phyloP scores from a whole-genome alignment of 2,329 filamentous ascomycete genomes.

The Diaporthe vaccinii region DNA sequence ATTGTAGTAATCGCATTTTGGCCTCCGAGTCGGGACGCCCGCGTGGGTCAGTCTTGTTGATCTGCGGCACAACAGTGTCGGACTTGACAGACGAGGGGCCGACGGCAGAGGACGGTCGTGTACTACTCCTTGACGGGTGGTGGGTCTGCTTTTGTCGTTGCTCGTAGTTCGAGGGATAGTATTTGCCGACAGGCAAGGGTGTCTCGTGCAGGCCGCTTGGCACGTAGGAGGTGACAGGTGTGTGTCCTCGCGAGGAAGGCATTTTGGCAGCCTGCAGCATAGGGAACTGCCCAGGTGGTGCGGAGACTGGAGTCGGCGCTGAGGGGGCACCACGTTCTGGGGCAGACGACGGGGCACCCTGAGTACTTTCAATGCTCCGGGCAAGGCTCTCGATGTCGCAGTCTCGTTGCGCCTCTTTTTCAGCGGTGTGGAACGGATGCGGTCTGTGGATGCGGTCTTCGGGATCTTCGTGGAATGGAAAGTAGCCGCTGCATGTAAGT shows the following conservation, averaged over 20 bases:
- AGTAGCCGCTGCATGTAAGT: conserved; percentile 65
- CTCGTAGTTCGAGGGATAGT: conserved; percentile 74
- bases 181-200: conserved; percentile 70
- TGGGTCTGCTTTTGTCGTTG: conserved; percentile 43
- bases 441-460: conserved; percentile 59
- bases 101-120: conserved; percentile 46
- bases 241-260: conserved; percentile 51
- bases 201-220: conserved; percentile 61
- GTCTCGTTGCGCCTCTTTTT: conserved; percentile 38
- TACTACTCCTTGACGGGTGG: conserved; percentile 42
- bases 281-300: conserved; percentile 32
- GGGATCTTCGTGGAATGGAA: conserved; percentile 71
- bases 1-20: conserved; percentile 67
- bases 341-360: neutral
- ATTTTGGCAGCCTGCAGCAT: conserved; percentile 46
- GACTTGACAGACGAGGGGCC: conserved; percentile 52
- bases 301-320: conserved; percentile 44
- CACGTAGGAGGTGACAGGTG: conserved; percentile 65
- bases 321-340: conserved; percentile 33
- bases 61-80: conserved; percentile 51
- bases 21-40: conserved; percentile 61
- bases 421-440: conserved; percentile 64
- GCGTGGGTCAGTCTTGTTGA: conserved; percentile 45
- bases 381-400: conserved; percentile 22
- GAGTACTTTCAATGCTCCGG: conserved; percentile 4